Conservation (phyloP, 2,329 filamentous ascomycete genomes). For the Colletotrichum lini region DNA sequence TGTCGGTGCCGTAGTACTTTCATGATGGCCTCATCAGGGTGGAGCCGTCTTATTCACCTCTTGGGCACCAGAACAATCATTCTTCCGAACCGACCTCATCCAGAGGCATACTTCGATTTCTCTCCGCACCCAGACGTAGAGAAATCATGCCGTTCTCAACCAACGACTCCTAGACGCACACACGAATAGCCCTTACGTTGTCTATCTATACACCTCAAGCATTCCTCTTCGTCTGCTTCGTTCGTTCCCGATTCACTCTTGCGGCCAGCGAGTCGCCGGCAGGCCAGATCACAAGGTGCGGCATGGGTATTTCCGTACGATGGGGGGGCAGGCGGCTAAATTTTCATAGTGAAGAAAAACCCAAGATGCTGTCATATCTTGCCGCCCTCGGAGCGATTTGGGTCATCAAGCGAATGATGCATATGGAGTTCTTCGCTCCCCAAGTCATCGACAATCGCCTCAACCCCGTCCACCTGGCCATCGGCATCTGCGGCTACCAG, state of each 20-base stretch:
- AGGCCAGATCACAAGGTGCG: not conserved
- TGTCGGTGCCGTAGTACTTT: too few species aligned
- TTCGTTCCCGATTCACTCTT: not conserved
- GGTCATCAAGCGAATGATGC: not conserved
- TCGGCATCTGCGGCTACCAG: not conserved
- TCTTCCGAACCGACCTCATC: not conserved
- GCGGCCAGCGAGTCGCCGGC: not conserved
- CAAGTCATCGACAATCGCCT: not conserved
- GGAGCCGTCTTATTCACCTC: too few species aligned
- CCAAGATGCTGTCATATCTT: not conserved
- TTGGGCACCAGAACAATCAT: not conserved
- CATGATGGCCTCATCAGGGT: too few species aligned
- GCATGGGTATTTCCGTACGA: not conserved
- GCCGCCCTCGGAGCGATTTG: not conserved
- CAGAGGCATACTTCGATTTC: not conserved
- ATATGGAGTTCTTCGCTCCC: not conserved
- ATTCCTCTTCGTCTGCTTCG: not conserved
- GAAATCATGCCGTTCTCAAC: not conserved
- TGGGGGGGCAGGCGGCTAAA: not conserved
- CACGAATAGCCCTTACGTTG: not conserved
- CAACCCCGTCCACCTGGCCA: constrained; percentile 1
- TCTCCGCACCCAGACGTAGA: not conserved
- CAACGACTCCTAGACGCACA: not conserved
- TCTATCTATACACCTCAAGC: not conserved
- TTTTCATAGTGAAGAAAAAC: not conserved